Percentiles rank a stretch among this genome's conserved stretches.
These are phyloP conservation scores for Vigna nakashimae DNA, from an alignment of 306 rosid species.

Conservation along the genomic window DNA sequence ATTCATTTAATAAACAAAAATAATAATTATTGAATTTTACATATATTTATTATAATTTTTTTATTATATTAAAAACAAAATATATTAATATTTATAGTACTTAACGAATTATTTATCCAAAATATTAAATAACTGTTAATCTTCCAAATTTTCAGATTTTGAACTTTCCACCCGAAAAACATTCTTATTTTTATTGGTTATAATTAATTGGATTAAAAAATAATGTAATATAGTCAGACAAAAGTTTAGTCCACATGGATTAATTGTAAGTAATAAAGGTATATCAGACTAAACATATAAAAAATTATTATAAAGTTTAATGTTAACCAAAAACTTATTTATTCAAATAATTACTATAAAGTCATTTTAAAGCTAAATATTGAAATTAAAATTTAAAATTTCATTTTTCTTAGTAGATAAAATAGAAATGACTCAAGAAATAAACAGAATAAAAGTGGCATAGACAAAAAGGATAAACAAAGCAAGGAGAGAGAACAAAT, in stretches of 20 bases:
- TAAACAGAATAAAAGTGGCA: not conserved
- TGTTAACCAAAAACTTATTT: not conserved
- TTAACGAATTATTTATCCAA: too few relatives aligned
- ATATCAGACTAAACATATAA: too few relatives aligned
- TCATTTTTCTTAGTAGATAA: not conserved
- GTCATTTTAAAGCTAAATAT: not conserved
- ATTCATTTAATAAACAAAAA: too few relatives aligned
- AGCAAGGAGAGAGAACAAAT: not conserved
- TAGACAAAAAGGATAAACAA: not conserved
- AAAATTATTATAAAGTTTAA: too few relatives aligned
- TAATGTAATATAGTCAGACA: not conserved
- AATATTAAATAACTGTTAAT: too few relatives aligned
- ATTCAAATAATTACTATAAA: not conserved
- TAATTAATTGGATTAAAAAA: too few relatives aligned
- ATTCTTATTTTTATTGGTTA: not conserved
- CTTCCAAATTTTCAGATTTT: not conserved
- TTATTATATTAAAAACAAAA: too few relatives aligned
- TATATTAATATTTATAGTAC: too few relatives aligned
- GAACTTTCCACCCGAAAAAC: not conserved
- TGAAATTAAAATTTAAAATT: not conserved
- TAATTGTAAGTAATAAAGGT: too few relatives aligned
- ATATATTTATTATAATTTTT: too few relatives aligned
- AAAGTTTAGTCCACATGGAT: not conserved
- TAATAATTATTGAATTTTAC: too few relatives aligned
- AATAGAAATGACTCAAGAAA: not conserved